phyloP scores from a whole-genome alignment of 2,329 filamentous ascomycete species.

The Zasmidium angulare region DNA sequence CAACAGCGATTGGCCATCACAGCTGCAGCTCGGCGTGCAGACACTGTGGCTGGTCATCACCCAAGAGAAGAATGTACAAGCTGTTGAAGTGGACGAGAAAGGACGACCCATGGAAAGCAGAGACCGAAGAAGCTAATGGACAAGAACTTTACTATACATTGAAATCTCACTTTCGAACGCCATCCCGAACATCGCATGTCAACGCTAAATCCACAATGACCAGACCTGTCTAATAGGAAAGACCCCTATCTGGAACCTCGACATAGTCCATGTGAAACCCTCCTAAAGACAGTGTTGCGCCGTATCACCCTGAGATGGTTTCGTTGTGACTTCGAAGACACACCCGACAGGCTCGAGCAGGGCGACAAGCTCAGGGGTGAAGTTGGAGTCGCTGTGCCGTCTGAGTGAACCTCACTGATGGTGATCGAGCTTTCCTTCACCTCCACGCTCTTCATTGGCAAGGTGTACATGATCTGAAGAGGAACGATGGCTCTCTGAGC shows the following conservation, averaged over 20 bases:
- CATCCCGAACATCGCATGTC: background rate
- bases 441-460: background rate
- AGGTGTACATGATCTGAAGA: background rate
- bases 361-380: background rate
- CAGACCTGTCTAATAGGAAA: no score
- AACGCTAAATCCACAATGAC: background rate
- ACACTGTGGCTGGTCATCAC: constrained; percentile 19
- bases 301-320: background rate
- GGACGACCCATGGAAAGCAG: background rate
- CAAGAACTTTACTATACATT: background rate
- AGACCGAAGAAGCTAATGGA: background rate
- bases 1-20: constrained; percentile 3
- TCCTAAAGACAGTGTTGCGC: background rate
- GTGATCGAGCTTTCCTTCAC: background rate
- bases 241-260: background rate
- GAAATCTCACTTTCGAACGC: background rate
- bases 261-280: background rate
- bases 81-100: background rate
- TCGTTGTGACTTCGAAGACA: background rate
- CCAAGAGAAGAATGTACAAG: constrained; percentile 1
- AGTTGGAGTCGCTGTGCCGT: background rate
- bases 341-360: constrained; percentile 1
- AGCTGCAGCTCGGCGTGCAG: constrained; percentile 12
- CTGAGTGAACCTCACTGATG: background rate
- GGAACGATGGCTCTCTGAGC: background rate